Base-by-base conservation (phyloP, 768 basidiomycete genomes). In the Tephrocybe sp. region DNA sequence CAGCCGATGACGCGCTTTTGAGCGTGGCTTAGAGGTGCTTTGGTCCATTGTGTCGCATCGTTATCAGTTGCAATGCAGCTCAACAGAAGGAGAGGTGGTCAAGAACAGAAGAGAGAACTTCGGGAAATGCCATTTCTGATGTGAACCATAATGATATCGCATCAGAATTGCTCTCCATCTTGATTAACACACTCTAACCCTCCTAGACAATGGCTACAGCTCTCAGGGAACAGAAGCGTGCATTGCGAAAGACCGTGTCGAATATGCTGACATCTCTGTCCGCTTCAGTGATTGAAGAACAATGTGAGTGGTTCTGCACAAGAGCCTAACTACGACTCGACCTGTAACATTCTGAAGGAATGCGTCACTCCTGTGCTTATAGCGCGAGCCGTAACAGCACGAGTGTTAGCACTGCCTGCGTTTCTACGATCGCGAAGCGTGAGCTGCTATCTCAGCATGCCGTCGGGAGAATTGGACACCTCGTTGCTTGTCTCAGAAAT, bases 371-470 rank as follows among this genome's bases (percentile, higher is more conserved):
- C 36, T 32, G 9, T 40, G 32, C 50, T 37, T 41, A 4, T 49
- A 84, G 84, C 81, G 11, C 66, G 63, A 50, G 72, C 69, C 25
- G 75, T 89, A 45, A 65, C 74, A 5, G 62, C 65, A 11, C 73
- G 71, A 51, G 69, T 90, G 24, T 58, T 84, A 17, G 62, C 75
- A 0, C 65, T 83, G 15, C 72, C 84, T 1, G 71, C 73, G 8
- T 86, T 90, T 58, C 65, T 73, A 30, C 60, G 60, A 33, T 76
- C 74, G 45, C 74, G 66, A 45, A 71, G 72, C 4, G 64, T 90
- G 25, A 84, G 87, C 69, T 92, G 90, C 65, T 92, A 86, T 64
- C 72, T 92, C 36, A 90, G 82, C 66, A 90, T 92, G 90, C 86
- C 87, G 10, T 64, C 76, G 1, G 86, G 77, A 3, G 90, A 92